phyloP scores from a whole-genome alignment of 2,329 filamentous ascomycete genomes.

The Colletotrichum cuscutae region DNA sequence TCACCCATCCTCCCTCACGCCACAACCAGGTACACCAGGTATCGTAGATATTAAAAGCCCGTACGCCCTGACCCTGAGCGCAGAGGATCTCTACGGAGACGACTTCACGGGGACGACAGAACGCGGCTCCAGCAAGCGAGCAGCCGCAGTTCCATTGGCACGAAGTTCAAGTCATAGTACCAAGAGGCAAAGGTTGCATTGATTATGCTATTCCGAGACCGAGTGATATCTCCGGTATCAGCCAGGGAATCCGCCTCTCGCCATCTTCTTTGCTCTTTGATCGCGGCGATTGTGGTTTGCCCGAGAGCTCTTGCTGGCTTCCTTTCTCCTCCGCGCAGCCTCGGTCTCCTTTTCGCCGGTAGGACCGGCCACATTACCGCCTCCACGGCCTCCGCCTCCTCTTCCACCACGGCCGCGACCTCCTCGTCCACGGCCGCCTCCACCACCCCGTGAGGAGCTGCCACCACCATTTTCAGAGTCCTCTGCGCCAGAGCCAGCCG shows the following conservation, averaged over 20 bases:
- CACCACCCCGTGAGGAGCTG: conserved; percentile 50
- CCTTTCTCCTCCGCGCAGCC: conserved; percentile 77
- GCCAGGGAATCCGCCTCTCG: conserved; percentile 55
- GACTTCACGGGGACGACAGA: neutral
- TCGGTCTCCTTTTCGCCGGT: conserved; percentile 78
- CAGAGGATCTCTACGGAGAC: conserved; percentile 47
- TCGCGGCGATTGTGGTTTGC: conserved; percentile 91
- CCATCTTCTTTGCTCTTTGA: conserved; percentile 73
- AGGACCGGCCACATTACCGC: conserved; percentile 72
- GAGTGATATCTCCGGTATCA: conserved; percentile 28
- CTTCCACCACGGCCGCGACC: conserved; percentile 57
- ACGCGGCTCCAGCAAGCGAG: conserved; percentile 3
- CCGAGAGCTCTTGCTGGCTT: conserved; percentile 81
- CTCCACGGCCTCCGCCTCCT: conserved; percentile 61
- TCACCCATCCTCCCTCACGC: conserved; percentile 39
- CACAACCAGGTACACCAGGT: conserved; percentile 43
- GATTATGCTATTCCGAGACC: neutral
- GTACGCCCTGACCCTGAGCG: conserved; percentile 48
- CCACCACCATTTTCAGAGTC: conserved; percentile 61
- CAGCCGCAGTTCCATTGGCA: conserved; percentile 25
- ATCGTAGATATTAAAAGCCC: conserved; percentile 49
- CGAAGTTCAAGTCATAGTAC: conserved; percentile 36
- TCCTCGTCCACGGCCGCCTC: conserved; percentile 59
- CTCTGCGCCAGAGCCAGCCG: conserved; percentile 66
- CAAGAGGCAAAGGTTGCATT: conserved; percentile 41